Base-by-base conservation (phyloP, 2,329 filamentous ascomycete genomes). In the Penicillium sp. region DNA sequence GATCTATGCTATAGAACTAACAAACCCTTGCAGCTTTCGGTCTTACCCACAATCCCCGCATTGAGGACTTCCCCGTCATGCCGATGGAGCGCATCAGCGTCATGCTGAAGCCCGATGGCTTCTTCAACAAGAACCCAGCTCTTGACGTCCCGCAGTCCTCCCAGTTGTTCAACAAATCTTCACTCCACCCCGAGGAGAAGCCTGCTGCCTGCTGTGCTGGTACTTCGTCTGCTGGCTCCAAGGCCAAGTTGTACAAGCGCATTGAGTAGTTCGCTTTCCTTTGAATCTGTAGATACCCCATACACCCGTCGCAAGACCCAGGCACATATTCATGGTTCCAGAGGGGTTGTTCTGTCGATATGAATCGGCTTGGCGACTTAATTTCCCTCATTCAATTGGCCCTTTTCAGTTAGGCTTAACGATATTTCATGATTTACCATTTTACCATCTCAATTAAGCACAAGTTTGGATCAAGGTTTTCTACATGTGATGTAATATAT, bases 11-110 rank as follows among this genome's bases (percentile, higher is more conserved):
- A 1, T 51, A 22, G 19, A 30, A 42, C 60, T 61, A 58, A 65
- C 60, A 44, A 31, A 16, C 19, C 11, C 14, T 19, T 17, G 1
- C 31, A 74, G 71, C 72, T 25, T 78, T 78, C 53, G 78, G 85
- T 17, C 81, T 86, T 26, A 88, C 86, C 33, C 86, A 88, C 60
- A 83, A 86, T 26, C 84, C 84, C 0, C 75, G 85, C 6, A 77
- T 83, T 25, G 85, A 88, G 65, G 85, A 88, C 65, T 88, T 87
- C 71, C 85, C 85, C 1, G 82, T 88, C 38, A 88, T 88, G 86
- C 85, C 85, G 0, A 81, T 80, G 63, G 85, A 88, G 67, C 70
- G 74, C 17, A 70, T 78, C 54, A 77, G 74, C 50, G 74, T 82
- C 12, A 75, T 74, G 65, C 63, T 82, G 31, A 77, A 78, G 58